phyloP scores from a whole-genome alignment of 129 eudicot genomes.

The Pittosporum tobira region DNA sequence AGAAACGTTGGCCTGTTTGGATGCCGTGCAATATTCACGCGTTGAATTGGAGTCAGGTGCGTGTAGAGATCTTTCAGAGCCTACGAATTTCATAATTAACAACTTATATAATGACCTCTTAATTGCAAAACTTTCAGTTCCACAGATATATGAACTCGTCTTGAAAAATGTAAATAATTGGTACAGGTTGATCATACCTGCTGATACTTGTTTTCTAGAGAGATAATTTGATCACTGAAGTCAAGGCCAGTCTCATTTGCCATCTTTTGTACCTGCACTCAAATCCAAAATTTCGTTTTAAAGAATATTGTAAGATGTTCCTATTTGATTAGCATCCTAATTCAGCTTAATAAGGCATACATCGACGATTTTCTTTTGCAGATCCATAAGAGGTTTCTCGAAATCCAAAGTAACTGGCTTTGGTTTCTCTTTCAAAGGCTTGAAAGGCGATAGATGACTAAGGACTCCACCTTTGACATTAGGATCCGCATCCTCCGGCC shows the following conservation, averaged over 20 bases:
- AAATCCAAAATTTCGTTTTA: background rate
- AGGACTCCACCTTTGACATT: conserved; percentile 87
- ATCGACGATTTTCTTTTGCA: conserved; percentile 66
- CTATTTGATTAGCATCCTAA: conserved; percentile 1
- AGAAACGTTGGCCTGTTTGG: conserved; percentile 95
- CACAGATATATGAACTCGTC: background rate
- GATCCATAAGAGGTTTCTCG: conserved; percentile 79
- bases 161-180: background rate
- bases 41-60: conserved; percentile 82
- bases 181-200: conserved; percentile 43
- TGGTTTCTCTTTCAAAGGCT: conserved; percentile 70
- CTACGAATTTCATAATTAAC: too few species aligned
- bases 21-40: conserved; percentile 86
- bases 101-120: background rate
- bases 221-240: conserved; percentile 61
- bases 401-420: conserved; percentile 84
- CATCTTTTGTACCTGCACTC: conserved; percentile 77
- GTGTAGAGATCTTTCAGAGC: conserved; percentile 74
- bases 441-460: conserved; percentile 74
- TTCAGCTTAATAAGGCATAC: conserved; percentile 26
- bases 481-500: conserved; percentile 72
- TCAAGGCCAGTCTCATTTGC: conserved; percentile 89
- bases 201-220: conserved; percentile 68
- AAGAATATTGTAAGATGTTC: conserved; percentile 6
- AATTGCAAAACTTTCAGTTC: background rate